These are phyloP conservation scores for Fusarium annulatum DNA, from an alignment of 2,329 filamentous ascomycete genomes.

Conservation along the genomic window DNA sequence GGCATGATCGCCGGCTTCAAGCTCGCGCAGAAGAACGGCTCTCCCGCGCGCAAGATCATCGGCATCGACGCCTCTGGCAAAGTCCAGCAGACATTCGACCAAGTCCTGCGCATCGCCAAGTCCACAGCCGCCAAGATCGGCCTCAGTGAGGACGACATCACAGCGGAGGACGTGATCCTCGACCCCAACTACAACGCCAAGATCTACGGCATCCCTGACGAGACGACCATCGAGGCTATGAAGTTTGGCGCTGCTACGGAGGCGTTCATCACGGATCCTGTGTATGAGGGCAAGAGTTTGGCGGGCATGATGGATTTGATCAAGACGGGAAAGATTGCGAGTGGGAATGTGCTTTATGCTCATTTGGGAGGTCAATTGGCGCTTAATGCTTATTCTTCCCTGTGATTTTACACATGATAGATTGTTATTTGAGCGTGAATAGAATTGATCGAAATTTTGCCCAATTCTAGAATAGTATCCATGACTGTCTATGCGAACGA, in stretches of 20 bases:
- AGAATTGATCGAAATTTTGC: neutral
- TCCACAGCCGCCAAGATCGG: conserved; percentile 73
- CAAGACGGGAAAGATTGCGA: conserved; percentile 68
- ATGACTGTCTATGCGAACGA: neutral
- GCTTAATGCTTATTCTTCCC: conserved; percentile 72
- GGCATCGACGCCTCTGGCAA: conserved; percentile 69
- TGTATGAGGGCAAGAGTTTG: conserved; percentile 81
- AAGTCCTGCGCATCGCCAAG: conserved; percentile 74
- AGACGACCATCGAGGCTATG: conserved; percentile 74
- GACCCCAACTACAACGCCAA: conserved; percentile 73
- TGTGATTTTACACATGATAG: conserved; percentile 17
- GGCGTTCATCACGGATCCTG: conserved; percentile 79
- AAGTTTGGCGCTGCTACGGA: conserved; percentile 75
- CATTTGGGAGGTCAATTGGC: conserved; percentile 78
- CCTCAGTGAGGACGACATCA: conserved; percentile 67
- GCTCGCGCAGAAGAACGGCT: conserved; percentile 62
- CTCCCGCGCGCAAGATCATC: conserved; percentile 65
- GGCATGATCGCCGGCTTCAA: conserved; percentile 81
- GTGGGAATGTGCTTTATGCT: conserved; percentile 76
- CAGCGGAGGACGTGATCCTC: conserved; percentile 70
- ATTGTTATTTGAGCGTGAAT: conserved; percentile 2
- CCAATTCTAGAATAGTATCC: neutral
- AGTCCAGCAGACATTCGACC: conserved; percentile 66
- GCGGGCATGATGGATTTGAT: conserved; percentile 78
- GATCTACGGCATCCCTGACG: conserved; percentile 74